Evolutionary conservation across 306 rosid species (phyloP).

Genomic region (Dicorynia guianensis): DNA sequence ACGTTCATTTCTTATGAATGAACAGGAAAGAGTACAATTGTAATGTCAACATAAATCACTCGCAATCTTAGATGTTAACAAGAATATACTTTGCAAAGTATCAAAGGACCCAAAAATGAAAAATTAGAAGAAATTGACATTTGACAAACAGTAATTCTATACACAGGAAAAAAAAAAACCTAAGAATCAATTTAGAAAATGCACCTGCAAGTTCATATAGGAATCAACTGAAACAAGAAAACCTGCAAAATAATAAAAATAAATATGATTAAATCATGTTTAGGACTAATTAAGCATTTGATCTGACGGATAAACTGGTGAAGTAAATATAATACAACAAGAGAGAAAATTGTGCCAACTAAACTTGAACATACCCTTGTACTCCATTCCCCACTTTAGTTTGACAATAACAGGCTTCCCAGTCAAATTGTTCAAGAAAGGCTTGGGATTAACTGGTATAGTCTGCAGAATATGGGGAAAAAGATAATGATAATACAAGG

Average conservation of each 20-base stretch:
- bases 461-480: slow-evolving; percentile 44
- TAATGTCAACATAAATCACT: neutral
- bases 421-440: slow-evolving; percentile 69
- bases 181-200: neutral
- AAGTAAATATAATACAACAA: neutral
- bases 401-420: slow-evolving; percentile 63
- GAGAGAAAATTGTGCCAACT: neutral
- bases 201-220: slow-evolving; percentile 64
- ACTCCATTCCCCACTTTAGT: slow-evolving; percentile 68
- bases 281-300: neutral
- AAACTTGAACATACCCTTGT: slow-evolving; percentile 47
- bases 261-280: neutral
- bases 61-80: neutral
- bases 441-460: slow-evolving; percentile 64
- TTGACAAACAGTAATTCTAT: neutral
- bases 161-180: neutral
- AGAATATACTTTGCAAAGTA: neutral
- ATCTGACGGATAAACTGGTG: neutral
- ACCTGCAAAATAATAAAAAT: slow-evolving; percentile 31
- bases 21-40: neutral
- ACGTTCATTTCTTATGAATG: neutral
- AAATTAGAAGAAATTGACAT: neutral
- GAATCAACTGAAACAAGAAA: slow-evolving; percentile 64
- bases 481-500: slow-evolving; percentile 2
- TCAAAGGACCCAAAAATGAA: neutral